phyloP scores from a whole-genome alignment of 176 grass and related monocot genomes.

The Elaeis guineensis region DNA sequence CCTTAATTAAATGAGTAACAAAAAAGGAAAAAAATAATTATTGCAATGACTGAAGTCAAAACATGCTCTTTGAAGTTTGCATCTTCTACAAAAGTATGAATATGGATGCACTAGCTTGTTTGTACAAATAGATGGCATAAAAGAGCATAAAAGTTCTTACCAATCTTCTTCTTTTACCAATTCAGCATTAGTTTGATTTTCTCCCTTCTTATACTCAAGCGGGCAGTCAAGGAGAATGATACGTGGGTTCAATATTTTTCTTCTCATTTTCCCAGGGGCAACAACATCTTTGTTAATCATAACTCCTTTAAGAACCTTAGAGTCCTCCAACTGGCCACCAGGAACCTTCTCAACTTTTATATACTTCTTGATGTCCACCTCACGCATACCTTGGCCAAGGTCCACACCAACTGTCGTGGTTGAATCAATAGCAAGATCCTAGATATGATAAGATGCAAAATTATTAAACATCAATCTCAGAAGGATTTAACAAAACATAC shows the following conservation, averaged over 20 bases:
- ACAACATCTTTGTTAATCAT: slow-evolving; percentile 72
- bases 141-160: background rate
- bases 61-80: too few species aligned
- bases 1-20: too few species aligned
- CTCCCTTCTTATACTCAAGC: slow-evolving; percentile 97
- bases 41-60: too few species aligned
- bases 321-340: slow-evolving; percentile 91
- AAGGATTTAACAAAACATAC: too few species aligned
- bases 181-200: slow-evolving; percentile 98
- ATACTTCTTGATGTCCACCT: slow-evolving; percentile 99
- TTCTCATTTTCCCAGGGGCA: slow-evolving; percentile 1
- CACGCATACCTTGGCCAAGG: slow-evolving; percentile 85
- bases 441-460: slow-evolving; percentile 15
- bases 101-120: too few species aligned
- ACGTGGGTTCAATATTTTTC: background rate
- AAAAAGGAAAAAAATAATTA: too few species aligned
- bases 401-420: slow-evolving; percentile 84
- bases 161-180: slow-evolving; percentile 3
- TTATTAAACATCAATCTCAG: slow-evolving; percentile 13
- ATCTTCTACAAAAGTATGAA: too few species aligned
- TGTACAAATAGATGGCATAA: too few species aligned
- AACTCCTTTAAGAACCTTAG: slow-evolving; percentile 84
- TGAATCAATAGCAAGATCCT: slow-evolving; percentile 98
- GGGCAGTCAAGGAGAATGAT: slow-evolving; percentile 53
- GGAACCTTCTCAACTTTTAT: slow-evolving; percentile 99